These are phyloP conservation scores for Podospora didyma DNA, from an alignment of 495 filamentous ascomycete genomes.

Conservation along the genomic window DNA sequence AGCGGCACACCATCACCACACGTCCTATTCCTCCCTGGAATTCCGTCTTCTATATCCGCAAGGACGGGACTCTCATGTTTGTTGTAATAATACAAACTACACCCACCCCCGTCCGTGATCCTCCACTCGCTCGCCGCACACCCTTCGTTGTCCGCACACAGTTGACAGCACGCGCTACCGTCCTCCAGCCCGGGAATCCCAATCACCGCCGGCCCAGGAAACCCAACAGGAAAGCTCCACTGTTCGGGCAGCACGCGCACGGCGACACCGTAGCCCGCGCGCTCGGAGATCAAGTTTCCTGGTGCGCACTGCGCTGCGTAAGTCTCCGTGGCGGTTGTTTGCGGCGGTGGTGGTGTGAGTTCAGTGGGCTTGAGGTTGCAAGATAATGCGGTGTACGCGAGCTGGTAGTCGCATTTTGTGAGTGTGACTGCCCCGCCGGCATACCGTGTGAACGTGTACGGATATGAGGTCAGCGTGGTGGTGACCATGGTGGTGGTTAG, in stretches of 20 bases:
- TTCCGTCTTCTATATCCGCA: too few species aligned
- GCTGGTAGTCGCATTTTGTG: conserved; percentile 8
- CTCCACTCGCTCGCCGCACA: too few species aligned
- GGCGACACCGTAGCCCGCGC: conserved; percentile 7
- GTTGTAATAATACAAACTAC: too few species aligned
- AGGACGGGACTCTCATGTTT: too few species aligned
- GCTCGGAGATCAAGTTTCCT: conserved; percentile 10
- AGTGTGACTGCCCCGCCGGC: conserved; percentile 1
- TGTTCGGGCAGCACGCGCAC: conserved; percentile 1
- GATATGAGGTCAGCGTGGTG: too few species aligned
- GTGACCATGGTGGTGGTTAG: conserved; percentile 5
- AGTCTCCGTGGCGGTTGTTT: conserved; percentile 3
- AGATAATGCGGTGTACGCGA: conserved; percentile 7
- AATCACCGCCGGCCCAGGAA: conserved; percentile 5
- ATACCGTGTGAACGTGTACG: too few species aligned
- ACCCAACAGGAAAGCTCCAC: conserved; percentile 10
- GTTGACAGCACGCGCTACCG: conserved; percentile 14
- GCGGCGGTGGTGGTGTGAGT: neutral
- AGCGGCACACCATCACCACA: too few species aligned
- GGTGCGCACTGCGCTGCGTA: conserved; percentile 10
- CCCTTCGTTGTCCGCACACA: neutral
- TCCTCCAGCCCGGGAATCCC: conserved; percentile 10
- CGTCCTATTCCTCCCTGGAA: too few species aligned
- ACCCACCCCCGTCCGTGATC: too few species aligned
- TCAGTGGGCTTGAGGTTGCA: too few species aligned